phyloP scores from a whole-genome alignment of 2,329 filamentous ascomycete species.

The Fusarium pseudocircinatum region DNA sequence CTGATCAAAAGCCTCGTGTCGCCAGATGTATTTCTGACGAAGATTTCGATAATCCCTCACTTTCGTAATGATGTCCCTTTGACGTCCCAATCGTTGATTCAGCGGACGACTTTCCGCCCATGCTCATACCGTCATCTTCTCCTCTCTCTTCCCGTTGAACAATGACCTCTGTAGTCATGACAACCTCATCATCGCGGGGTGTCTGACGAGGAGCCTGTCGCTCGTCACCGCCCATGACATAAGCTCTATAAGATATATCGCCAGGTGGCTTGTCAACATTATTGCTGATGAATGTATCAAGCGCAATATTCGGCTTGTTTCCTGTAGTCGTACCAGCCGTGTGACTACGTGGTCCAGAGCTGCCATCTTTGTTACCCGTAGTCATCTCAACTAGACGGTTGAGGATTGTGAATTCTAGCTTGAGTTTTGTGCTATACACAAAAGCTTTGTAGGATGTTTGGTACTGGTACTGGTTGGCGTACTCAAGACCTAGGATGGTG shows the following conservation, averaged over 20 bases:
- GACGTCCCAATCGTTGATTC: slow-evolving; percentile 22
- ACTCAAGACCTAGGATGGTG: slow-evolving; percentile 52
- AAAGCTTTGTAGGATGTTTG: slow-evolving; percentile 51
- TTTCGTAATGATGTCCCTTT: slow-evolving; percentile 22
- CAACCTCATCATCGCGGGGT: slow-evolving; percentile 26
- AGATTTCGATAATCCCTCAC: slow-evolving; percentile 36
- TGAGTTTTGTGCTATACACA: slow-evolving; percentile 53
- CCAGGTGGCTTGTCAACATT: slow-evolving; percentile 3
- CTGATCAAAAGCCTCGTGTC: slow-evolving; percentile 31
- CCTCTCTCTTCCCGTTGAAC: slow-evolving; percentile 35
- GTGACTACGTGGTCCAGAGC: slow-evolving; percentile 38
- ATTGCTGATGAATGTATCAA: slow-evolving; percentile 37
- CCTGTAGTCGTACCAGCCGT: slow-evolving; percentile 5
- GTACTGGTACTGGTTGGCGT: slow-evolving; percentile 48
- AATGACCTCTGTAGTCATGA: slow-evolving; percentile 43
- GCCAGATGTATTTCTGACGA: slow-evolving; percentile 42
- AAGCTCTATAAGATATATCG: slow-evolving; percentile 38
- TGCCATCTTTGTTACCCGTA: slow-evolving; percentile 39
- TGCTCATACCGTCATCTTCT: slow-evolving; percentile 31
- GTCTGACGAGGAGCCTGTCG: not conserved
- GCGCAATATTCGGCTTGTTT: slow-evolving; percentile 26
- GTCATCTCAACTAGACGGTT: slow-evolving; percentile 51
- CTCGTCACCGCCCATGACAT: slow-evolving; percentile 40
- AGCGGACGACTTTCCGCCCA: slow-evolving; percentile 26
- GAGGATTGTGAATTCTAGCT: slow-evolving; percentile 53